Evolutionary conservation across 2,329 filamentous ascomycete genomes (phyloP).

Genomic region (Thyridium curvatum): DNA sequence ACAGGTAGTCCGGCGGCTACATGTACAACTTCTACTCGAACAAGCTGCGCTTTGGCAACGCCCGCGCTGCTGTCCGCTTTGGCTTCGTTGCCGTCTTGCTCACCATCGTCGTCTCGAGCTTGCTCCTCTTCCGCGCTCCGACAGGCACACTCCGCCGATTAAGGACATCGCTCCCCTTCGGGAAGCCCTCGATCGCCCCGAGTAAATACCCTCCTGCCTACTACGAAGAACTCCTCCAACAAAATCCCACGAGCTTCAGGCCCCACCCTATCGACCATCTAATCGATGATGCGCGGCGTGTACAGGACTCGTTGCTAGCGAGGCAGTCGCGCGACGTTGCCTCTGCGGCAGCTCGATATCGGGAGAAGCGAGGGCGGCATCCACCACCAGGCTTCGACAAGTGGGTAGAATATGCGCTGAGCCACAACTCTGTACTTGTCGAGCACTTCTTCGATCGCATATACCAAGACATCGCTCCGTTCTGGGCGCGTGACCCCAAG

Average conservation of each 20-base stretch:
- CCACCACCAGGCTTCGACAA: conserved; percentile 41
- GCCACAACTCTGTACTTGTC: conserved; percentile 34
- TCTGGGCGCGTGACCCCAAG: conserved; percentile 44
- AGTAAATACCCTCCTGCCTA: conserved; percentile 3
- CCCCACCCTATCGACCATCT: conserved; percentile 38
- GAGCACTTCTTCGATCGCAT: conserved; percentile 48
- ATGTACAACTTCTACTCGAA: too few species aligned
- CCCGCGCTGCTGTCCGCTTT: conserved; percentile 3
- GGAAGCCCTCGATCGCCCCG: neutral
- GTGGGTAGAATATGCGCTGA: conserved; percentile 38
- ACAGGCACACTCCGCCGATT: neutral
- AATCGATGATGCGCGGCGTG: conserved; percentile 30
- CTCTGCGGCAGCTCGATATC: conserved; percentile 37
- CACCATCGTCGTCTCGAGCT: conserved; percentile 4
- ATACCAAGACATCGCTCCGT: conserved; percentile 44
- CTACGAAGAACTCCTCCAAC: conserved; percentile 1
- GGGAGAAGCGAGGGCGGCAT: conserved; percentile 38
- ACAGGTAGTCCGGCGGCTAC: too few species aligned
- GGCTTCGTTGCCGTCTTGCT: conserved; percentile 7
- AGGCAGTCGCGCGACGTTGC: conserved; percentile 35
- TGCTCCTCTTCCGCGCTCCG: conserved; percentile 6
- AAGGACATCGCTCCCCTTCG: neutral
- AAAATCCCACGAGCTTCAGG: conserved; percentile 2
- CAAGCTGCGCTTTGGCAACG: too few species aligned
- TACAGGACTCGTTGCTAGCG: conserved; percentile 28